Conservation (phyloP, 2,329 filamentous ascomycete species). For the Phialophora macrospora region DNA sequence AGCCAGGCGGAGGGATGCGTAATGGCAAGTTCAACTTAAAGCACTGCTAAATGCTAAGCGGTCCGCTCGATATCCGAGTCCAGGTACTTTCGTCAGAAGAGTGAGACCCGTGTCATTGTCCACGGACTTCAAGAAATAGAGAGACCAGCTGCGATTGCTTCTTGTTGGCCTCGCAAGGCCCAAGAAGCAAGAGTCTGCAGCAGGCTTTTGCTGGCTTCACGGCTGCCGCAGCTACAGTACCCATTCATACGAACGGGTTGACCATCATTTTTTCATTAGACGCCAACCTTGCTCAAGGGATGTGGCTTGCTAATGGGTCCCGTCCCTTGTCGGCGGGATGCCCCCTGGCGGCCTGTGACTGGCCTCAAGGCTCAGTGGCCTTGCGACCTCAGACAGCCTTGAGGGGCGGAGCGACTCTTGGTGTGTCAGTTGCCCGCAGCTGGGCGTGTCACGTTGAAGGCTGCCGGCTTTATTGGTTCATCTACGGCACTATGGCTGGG, state of each 20-base stretch:
- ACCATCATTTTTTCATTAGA: slow-evolving; percentile 21
- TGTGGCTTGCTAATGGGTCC: slow-evolving; percentile 25
- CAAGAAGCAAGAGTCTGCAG: background rate
- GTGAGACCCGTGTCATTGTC: background rate
- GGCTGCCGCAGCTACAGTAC: slow-evolving; percentile 9
- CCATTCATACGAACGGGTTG: slow-evolving; percentile 21
- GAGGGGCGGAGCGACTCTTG: slow-evolving; percentile 28
- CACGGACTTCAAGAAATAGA: background rate
- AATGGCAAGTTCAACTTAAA: slow-evolving; percentile 6
- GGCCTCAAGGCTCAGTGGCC: slow-evolving; percentile 13
- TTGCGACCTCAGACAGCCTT: slow-evolving; percentile 22
- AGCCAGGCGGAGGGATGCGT: slow-evolving; percentile 14
- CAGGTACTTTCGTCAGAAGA: slow-evolving; percentile 12
- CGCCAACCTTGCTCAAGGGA: slow-evolving; percentile 14
- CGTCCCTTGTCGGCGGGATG: slow-evolving; percentile 18
- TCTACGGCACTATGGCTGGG: slow-evolving; percentile 19
- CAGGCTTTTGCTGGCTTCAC: slow-evolving; percentile 18
- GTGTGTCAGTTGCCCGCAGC: slow-evolving; percentile 28
- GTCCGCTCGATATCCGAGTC: slow-evolving; percentile 26
- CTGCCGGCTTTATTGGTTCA: slow-evolving; percentile 22
- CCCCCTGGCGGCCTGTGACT: slow-evolving; percentile 22
- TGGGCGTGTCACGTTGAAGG: slow-evolving; percentile 22
- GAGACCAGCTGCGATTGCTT: background rate
- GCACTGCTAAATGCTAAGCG: slow-evolving; percentile 12
- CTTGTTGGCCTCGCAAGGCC: background rate